A percentile compares a stretch with the other conserved stretches of the same genome.
These are phyloP conservation scores for Geotrichum macrosporum DNA, from an alignment of 1,139 yeast species.

Conservation along the genomic window DNA sequence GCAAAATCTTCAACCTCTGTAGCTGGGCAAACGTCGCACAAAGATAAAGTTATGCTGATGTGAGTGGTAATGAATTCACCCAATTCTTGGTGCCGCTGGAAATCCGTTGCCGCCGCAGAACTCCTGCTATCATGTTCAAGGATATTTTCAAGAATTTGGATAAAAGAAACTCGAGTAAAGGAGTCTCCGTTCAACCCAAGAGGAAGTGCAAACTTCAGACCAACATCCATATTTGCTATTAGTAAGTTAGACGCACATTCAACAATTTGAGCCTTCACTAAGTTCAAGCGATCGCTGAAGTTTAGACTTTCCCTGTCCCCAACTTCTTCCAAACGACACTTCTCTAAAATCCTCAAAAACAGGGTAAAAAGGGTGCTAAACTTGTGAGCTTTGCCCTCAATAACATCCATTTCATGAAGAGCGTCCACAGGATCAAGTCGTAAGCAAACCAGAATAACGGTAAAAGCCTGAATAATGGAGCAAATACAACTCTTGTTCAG, in stretches of 20 bases:
- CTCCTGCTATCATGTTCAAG: slow-evolving; percentile 43
- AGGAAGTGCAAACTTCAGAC: slow-evolving; percentile 70
- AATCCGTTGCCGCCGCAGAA: slow-evolving; percentile 25
- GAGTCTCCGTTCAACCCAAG: slow-evolving; percentile 69
- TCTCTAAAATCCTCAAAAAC: slow-evolving; percentile 68
- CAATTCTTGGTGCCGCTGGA: slow-evolving; percentile 35
- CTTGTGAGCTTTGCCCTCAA: slow-evolving; percentile 57
- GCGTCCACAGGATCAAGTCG: slow-evolving; percentile 37
- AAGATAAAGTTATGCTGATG: slow-evolving; percentile 25
- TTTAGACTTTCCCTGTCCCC: slow-evolving; percentile 16
- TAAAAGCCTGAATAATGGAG: slow-evolving; percentile 28
- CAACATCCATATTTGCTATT: slow-evolving; percentile 70
- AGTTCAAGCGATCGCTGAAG: slow-evolving; percentile 46
- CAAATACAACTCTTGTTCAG: slow-evolving; percentile 29
- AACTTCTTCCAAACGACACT: slow-evolving; percentile 41
- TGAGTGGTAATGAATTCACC: slow-evolving; percentile 30
- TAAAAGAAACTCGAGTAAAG: slow-evolving; percentile 63
- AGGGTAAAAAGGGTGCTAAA: slow-evolving; percentile 72
- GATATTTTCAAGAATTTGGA: slow-evolving; percentile 71
- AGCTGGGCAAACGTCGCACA: slow-evolving; percentile 49
- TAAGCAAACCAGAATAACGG: slow-evolving; percentile 30
- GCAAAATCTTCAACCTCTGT: slow-evolving; percentile 73
- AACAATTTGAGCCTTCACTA: slow-evolving; percentile 62
- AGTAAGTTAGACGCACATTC: slow-evolving; percentile 64
- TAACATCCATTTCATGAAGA: slow-evolving; percentile 48